Evolutionary conservation across 2,329 filamentous ascomycete genomes (phyloP).

Genomic region (Alternaria triticimaculans): DNA sequence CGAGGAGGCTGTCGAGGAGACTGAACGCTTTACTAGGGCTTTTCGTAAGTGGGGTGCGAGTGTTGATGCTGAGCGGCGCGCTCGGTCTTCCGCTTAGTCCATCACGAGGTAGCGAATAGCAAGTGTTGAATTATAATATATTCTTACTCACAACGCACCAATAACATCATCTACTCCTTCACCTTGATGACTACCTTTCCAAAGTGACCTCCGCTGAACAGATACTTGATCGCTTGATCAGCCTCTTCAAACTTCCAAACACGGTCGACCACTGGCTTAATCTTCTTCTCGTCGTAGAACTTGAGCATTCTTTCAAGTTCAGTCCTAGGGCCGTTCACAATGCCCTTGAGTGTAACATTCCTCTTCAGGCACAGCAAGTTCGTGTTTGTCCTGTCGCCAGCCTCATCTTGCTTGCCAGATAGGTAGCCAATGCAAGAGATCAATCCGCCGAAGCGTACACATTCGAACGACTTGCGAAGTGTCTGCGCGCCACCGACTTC

Average conservation of each 20-base stretch:
- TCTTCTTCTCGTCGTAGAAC: conserved; percentile 52
- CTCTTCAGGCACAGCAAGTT: conserved; percentile 62
- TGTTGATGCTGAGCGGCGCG: neutral
- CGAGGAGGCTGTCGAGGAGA: neutral
- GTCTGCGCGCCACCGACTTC: conserved; percentile 61
- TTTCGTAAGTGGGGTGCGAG: neutral
- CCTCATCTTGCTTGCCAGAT: conserved; percentile 62
- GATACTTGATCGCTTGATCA: conserved; percentile 35
- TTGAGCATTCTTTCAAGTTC: conserved; percentile 54
- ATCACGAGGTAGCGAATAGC: no score
- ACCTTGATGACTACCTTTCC: conserved; percentile 48
- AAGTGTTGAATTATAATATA: no score
- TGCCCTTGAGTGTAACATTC: conserved; percentile 63
- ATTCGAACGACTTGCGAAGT: conserved; percentile 54
- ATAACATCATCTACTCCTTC: conserved; percentile 18
- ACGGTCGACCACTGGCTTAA: conserved; percentile 51
- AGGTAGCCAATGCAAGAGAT: conserved; percentile 54
- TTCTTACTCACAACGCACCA: neutral
- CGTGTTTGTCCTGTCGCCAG: conserved; percentile 63
- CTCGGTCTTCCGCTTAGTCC: neutral
- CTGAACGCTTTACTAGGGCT: neutral
- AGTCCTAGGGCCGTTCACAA: conserved; percentile 68
- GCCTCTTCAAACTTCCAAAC: conserved; percentile 49
- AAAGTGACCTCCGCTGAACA: conserved; percentile 48
- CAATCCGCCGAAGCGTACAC: conserved; percentile 51